Conservation (phyloP, 2,329 filamentous ascomycete species). For the Epichloe bromicola region DNA sequence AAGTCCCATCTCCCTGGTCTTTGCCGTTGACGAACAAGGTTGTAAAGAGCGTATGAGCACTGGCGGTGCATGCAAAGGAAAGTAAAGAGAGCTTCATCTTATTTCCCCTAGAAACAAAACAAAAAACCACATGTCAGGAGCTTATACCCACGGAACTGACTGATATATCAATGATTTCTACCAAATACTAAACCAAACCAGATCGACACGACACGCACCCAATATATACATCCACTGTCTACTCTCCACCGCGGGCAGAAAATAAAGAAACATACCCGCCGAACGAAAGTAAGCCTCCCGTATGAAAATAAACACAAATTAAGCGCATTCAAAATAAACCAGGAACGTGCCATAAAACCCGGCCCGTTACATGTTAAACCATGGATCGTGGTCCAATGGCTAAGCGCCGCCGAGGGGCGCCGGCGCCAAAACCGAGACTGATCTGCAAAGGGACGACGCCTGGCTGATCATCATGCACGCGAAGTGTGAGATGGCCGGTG, state of each 20-base stretch:
- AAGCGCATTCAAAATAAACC: neutral
- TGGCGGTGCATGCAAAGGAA: conserved; percentile 24
- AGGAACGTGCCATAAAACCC: neutral
- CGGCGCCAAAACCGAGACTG: neutral
- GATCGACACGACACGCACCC: too few relatives aligned
- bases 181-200: too few relatives aligned
- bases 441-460: neutral
- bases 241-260: too few relatives aligned
- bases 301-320: neutral
- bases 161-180: too few relatives aligned
- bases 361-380: conserved; percentile 2
- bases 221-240: too few relatives aligned
- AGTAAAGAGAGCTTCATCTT: conserved; percentile 25
- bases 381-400: neutral
- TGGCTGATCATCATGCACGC: neutral
- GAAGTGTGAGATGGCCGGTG: neutral
- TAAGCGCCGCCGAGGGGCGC: neutral
- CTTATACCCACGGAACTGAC: too few relatives aligned
- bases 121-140: too few relatives aligned
- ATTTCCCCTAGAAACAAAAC: too few relatives aligned
- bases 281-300: neutral
- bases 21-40: conserved; percentile 48
- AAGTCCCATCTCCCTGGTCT: conserved; percentile 57
- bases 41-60: conserved; percentile 50
- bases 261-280: neutral